Conservation (phyloP, 1,139 yeast species). For the Casaregolazyma lundiana region DNA sequence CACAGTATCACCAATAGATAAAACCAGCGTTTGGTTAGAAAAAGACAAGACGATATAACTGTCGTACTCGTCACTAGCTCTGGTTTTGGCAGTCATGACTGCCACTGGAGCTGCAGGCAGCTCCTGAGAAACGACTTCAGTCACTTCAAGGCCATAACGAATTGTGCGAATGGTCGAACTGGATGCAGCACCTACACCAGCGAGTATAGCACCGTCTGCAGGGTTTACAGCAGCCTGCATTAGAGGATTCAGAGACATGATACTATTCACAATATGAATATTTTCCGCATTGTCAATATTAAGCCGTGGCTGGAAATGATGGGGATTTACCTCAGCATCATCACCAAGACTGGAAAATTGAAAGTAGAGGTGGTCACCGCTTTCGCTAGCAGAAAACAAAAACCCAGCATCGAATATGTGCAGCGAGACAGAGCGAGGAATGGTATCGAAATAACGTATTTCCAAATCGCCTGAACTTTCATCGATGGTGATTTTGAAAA, state of each 20-base stretch:
- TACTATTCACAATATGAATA: constrained; percentile 52
- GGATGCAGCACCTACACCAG: constrained; percentile 38
- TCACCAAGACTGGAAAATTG: constrained; percentile 78
- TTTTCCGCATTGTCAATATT: constrained; percentile 44
- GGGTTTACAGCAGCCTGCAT: constrained; percentile 43
- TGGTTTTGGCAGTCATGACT: constrained; percentile 56
- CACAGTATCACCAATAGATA: constrained; percentile 66
- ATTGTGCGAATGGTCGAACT: constrained; percentile 46
- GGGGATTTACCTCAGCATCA: constrained; percentile 36
- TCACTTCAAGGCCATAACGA: constrained; percentile 57
- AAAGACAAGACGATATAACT: constrained; percentile 67
- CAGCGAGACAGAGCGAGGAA: constrained; percentile 53
- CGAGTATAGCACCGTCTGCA: constrained; percentile 30
- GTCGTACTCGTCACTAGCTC: constrained; percentile 46
- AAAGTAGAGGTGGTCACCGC: constrained; percentile 59
- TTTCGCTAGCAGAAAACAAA: constrained; percentile 60
- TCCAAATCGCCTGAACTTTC: constrained; percentile 31
- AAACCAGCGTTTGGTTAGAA: constrained; percentile 61
- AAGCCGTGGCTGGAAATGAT: constrained; percentile 1
- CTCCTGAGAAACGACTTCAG: constrained; percentile 65
- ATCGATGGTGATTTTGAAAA: constrained; percentile 60
- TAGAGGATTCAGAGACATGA: constrained; percentile 56
- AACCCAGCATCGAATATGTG: constrained; percentile 72
- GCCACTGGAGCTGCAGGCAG: constrained; percentile 60
- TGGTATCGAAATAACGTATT: constrained; percentile 72